phyloP scores from a whole-genome alignment of 495 filamentous ascomycete genomes.

The Aspergillus mulundensis region DNA sequence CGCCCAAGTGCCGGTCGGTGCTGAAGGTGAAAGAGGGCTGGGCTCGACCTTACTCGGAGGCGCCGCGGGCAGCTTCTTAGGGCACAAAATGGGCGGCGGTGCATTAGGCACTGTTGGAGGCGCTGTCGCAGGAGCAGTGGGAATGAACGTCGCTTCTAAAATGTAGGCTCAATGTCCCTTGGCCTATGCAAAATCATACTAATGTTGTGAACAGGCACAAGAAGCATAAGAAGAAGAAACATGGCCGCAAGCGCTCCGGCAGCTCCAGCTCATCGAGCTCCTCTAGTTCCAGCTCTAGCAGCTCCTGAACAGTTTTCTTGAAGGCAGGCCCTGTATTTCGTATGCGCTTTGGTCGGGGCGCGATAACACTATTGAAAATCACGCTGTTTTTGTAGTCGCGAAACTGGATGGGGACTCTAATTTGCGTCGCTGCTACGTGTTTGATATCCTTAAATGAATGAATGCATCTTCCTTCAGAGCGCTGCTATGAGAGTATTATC shows the following conservation, averaged over 20 bases:
- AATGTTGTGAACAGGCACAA: constrained; percentile 18
- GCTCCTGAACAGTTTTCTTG: constrained; percentile 10
- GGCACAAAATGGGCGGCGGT: constrained; percentile 42
- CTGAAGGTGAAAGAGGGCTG: constrained; percentile 39
- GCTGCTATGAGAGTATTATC: background rate
- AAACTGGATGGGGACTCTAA: background rate
- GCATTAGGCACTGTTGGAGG: constrained; percentile 38
- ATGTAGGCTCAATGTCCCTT: constrained; percentile 25
- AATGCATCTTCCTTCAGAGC: background rate
- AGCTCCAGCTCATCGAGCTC: constrained; percentile 30
- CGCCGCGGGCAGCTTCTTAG: constrained; percentile 39
- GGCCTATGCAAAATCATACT: constrained; percentile 5
- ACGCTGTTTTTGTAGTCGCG: background rate
- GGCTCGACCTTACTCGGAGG: constrained; percentile 41
- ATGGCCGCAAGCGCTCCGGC: constrained; percentile 25
- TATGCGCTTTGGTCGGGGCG: background rate
- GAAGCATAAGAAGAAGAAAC: constrained; percentile 34
- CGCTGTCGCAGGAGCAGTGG: constrained; percentile 43
- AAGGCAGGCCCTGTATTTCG: background rate
- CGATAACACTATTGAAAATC: background rate
- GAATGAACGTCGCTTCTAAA: constrained; percentile 36
- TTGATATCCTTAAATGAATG: constrained; percentile 3
- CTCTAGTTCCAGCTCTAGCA: constrained; percentile 27
- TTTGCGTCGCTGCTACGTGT: background rate
- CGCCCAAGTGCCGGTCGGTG: constrained; percentile 17